A percentile compares a stretch with the other conserved stretches of the same genome.
phyloP scores from a whole-genome alignment of 306 rosid genomes.

The Vachellia collinsii region DNA sequence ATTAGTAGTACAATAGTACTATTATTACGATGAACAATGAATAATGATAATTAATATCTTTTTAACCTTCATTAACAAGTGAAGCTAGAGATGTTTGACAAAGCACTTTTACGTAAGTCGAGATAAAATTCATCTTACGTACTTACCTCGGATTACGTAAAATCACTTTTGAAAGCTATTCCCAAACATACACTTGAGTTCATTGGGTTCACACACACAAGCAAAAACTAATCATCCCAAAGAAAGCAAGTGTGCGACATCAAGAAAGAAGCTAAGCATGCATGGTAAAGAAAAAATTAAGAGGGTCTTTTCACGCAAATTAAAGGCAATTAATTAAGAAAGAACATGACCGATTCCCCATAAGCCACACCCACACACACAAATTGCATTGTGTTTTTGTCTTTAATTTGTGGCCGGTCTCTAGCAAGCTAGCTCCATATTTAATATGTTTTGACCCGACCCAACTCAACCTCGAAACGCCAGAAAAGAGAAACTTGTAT shows the following conservation, averaged over 20 bases:
- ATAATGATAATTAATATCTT: too few species aligned
- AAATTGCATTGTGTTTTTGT: neutral
- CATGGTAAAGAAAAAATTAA: too few species aligned
- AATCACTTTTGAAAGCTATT: too few species aligned
- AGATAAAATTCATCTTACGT: too few species aligned
- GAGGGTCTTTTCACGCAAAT: neutral
- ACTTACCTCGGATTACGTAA: too few species aligned
- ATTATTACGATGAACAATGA: neutral
- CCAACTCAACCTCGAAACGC: constrained; percentile 30
- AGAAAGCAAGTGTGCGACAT: neutral
- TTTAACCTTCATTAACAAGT: too few species aligned
- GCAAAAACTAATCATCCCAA: neutral
- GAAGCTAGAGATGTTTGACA: too few species aligned
- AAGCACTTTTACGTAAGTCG: too few species aligned
- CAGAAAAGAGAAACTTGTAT: constrained; percentile 18
- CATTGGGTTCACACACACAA: neutral
- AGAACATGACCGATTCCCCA: constrained; percentile 3
- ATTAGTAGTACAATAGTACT: neutral
- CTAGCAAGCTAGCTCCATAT: neutral
- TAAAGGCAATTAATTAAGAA: neutral
- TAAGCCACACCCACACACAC: neutral
- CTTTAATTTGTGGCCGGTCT: constrained; percentile 10
- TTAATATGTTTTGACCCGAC: neutral
- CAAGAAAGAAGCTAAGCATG: neutral
- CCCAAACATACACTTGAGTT: too few species aligned